Conservation (phyloP, 106 monocot species). For the Platanthera guangdongensis region DNA sequence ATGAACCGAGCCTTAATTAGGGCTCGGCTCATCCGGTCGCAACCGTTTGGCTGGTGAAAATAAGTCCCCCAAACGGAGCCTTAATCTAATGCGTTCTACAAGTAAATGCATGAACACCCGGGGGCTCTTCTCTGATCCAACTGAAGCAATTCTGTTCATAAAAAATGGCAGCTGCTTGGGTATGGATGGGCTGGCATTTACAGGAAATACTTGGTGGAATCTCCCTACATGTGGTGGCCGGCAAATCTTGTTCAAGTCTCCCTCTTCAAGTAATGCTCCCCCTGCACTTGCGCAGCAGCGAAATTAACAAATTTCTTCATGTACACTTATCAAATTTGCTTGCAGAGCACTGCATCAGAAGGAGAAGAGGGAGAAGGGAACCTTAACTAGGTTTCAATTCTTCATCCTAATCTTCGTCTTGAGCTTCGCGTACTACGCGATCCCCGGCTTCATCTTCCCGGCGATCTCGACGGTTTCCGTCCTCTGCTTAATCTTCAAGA, state of each 20-base stretch:
- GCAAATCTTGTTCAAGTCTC: constrained; percentile 53
- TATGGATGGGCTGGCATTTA: constrained; percentile 57
- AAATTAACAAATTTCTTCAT: neutral
- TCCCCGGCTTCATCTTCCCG: constrained; percentile 48
- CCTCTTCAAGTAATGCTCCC: constrained; percentile 26
- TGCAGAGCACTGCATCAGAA: constrained; percentile 51
- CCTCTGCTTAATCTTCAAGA: constrained; percentile 38
- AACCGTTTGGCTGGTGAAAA: too few species aligned
- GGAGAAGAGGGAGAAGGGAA: constrained; percentile 30
- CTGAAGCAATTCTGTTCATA: too few species aligned
- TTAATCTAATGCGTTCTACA: too few species aligned
- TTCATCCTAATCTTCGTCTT: constrained; percentile 24
- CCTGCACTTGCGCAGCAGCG: neutral
- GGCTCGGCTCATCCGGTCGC: too few species aligned
- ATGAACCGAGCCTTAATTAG: too few species aligned
- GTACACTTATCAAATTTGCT: too few species aligned
- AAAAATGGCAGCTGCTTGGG: constrained; percentile 34
- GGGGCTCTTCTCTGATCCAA: too few species aligned
- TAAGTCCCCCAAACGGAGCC: too few species aligned
- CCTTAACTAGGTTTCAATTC: constrained; percentile 36
- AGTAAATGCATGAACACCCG: too few species aligned
- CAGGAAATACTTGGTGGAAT: constrained; percentile 41
- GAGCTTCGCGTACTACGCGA: constrained; percentile 49
- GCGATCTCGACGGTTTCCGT: constrained; percentile 32
- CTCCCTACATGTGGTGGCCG: constrained; percentile 72